A percentile compares a stretch with the other conserved stretches of the same genome.
Conservation (phyloP, 1,284 basidiomycete genomes). For the Tetrapyrgos nigripes region DNA sequence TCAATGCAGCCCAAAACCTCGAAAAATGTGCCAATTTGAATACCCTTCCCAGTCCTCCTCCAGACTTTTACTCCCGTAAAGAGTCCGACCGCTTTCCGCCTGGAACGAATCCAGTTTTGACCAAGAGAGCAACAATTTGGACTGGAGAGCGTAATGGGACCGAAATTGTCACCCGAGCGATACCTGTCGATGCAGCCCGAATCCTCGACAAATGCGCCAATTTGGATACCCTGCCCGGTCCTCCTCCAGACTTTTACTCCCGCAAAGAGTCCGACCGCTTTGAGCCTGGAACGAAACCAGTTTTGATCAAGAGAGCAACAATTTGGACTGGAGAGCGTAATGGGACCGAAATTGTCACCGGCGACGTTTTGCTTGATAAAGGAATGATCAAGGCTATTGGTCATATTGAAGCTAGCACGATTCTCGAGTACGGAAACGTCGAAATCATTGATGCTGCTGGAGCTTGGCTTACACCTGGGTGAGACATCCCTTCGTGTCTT, state of each 20-base stretch:
- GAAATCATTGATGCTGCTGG: conserved; percentile 13
- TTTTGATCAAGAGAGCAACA: conserved; percentile 78
- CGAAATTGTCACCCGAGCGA: not conserved
- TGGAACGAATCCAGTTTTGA: conserved; percentile 68
- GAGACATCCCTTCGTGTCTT: not conserved
- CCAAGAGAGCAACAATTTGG: conserved; percentile 88
- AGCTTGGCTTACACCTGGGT: conserved; percentile 20
- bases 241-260: conserved; percentile 58
- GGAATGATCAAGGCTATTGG: conserved; percentile 64
- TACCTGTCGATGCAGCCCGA: conserved; percentile 53
- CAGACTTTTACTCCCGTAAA: conserved; percentile 58
- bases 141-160: conserved; percentile 69
- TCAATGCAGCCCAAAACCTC: conserved; percentile 51
- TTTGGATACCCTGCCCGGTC: conserved; percentile 52
- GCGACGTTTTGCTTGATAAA: conserved; percentile 61
- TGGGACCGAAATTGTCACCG: conserved; percentile 66
- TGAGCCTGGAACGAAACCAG: conserved; percentile 65
- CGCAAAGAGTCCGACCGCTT: conserved; percentile 75
- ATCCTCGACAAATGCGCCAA: conserved; percentile 55
- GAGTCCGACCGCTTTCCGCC: conserved; percentile 73
- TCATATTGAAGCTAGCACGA: conserved; percentile 39
- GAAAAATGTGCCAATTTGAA: conserved; percentile 53
- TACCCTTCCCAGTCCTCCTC: conserved; percentile 57
- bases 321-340: conserved; percentile 83
- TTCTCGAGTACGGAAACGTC: conserved; percentile 35